Evolutionary conservation across 2,329 filamentous ascomycete species (phyloP), one percentile per base, ranked within the genome.

Genomic region (Spiromastix sp.): DNA sequence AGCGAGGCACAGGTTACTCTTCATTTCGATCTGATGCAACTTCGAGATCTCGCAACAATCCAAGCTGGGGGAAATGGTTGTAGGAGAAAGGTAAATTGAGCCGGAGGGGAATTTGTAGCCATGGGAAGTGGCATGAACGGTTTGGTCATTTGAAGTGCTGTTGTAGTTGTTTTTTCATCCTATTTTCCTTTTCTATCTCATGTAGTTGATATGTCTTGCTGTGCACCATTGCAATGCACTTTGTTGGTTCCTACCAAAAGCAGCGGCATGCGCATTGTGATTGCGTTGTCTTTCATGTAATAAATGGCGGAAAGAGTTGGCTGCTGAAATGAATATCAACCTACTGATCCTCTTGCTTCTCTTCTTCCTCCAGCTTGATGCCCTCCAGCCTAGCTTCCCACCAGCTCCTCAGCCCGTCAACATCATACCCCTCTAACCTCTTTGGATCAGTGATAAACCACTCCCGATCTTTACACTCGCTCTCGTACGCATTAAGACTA

Each of bases 401-500:
- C 45, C 47, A 52, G n/a, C 38, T 39, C 18, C 22, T 10, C 33
- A 37, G n/a, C 18, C 7, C 29, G 20, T 24, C 21, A 26, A 26
- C 20, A 32, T 37, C 34, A 25, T 22, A 36, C 9, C 16, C 19
- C 20, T 18, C 26, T 42, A 50, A 39, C 21, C 17, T 38, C 27
- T 30, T 26, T 16, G 36, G 27, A 10, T 48, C 48, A 27, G 29
- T 35, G 13, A 50, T 32, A 36, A 49, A 50, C 51, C 51, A 54
- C 19, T 48, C 45, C 24, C 43, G 37, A 16, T 34, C 37, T n/a
- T 34, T 37, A 30, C 42, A 45, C 22, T 48, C 43, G 27, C 40
- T 42, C 24, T 46, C 44, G 42, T 54, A 55, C 18, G 48, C 46
- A 40, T 54, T 55, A 30, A 55, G 34, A 22, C 52, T 54, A 12